Conservation (phyloP, 129 eudicot genomes). For the Apium graveolens region DNA sequence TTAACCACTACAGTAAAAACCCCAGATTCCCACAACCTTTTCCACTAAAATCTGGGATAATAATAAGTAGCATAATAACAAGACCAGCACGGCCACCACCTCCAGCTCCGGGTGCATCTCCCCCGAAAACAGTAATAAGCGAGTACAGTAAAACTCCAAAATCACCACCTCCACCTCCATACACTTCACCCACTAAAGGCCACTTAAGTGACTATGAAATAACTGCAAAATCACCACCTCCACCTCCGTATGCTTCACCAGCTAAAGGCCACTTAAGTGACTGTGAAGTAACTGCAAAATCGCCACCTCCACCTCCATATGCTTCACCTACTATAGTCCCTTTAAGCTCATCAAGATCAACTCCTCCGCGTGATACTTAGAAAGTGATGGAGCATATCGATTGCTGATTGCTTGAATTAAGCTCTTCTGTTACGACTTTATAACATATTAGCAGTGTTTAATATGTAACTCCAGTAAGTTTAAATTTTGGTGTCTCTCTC, state of each 20-base stretch:
- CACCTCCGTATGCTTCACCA: neutral
- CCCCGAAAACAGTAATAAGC: neutral
- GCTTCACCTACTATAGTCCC: neutral
- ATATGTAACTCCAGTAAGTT: no score
- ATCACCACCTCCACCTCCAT: neutral
- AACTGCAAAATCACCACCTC: no score
- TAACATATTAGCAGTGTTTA: no score
- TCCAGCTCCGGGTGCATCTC: neutral
- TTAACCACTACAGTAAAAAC: neutral
- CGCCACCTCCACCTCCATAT: neutral
- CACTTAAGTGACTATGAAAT: neutral
- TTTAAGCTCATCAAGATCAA: neutral
- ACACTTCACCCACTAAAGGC: neutral
- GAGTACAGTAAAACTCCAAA: neutral
- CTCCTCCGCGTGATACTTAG: neutral
- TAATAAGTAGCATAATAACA: neutral
- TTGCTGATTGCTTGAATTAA: neutral
- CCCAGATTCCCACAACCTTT: neutral
- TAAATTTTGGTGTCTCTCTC: no score
- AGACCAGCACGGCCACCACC: neutral
- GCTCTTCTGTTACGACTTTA: neutral
- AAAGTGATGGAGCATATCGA: neutral
- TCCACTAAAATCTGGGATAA: neutral
- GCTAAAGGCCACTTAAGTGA: neutral
- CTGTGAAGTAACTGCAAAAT: neutral